Conservation (phyloP, 2,329 filamentous ascomycete species). For the Graphilbum fragrans region DNA sequence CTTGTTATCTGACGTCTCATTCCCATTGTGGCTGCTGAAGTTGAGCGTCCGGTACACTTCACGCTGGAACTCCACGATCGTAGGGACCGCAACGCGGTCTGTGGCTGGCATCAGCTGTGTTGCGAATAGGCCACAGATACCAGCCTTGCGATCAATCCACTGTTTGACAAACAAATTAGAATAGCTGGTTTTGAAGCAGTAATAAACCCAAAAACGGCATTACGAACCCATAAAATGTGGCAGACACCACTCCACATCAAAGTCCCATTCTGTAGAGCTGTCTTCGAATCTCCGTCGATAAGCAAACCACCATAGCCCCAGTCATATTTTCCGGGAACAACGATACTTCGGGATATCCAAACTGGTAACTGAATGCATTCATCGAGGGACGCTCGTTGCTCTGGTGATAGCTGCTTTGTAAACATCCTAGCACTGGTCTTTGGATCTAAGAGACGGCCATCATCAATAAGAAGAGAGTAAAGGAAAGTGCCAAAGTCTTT, state of each 20-base stretch:
- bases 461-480: conserved; percentile 13
- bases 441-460: conserved; percentile 10
- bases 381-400: conserved; percentile 5
- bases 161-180: background rate
- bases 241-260: conserved; percentile 13
- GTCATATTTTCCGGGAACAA: conserved; percentile 11
- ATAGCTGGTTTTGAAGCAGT: no score
- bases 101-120: conserved; percentile 11
- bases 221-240: conserved; percentile 14
- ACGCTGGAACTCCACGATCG: conserved; percentile 1
- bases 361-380: conserved; percentile 5
- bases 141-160: conserved; percentile 14
- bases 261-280: conserved; percentile 9
- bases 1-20: no score
- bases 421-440: conserved; percentile 12
- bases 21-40: background rate
- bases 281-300: conserved; percentile 6
- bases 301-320: conserved; percentile 13
- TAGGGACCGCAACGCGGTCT: conserved; percentile 3
- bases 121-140: conserved; percentile 14
- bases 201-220: background rate
- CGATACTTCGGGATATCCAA: conserved; percentile 12
- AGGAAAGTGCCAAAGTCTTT: conserved; percentile 12
- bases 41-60: conserved; percentile 5
- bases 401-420: conserved; percentile 8